A percentile compares a stretch with the other conserved stretches of the same genome.
phyloP scores from a whole-genome alignment of 257 asterid genomes.

The Galeopsis tetrahit region DNA sequence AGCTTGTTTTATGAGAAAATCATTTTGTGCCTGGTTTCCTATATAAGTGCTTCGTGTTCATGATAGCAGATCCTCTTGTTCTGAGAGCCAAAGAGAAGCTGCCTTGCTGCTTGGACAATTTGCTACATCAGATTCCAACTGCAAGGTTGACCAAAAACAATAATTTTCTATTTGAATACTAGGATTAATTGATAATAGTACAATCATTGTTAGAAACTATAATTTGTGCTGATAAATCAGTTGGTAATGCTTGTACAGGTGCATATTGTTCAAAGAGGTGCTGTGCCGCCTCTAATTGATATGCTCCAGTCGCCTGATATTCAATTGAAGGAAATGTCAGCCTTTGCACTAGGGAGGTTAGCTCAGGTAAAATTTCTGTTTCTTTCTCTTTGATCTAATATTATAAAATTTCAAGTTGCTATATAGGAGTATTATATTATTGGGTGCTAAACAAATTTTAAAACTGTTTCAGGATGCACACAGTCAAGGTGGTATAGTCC shows the following conservation, averaged over 20 bases:
- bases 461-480: constrained; percentile 70
- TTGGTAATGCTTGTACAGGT: constrained; percentile 53
- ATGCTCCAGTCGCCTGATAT: constrained; percentile 95
- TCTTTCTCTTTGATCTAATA: constrained; percentile 9
- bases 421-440: background rate
- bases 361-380: constrained; percentile 74
- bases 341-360: constrained; percentile 97
- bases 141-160: constrained; percentile 72
- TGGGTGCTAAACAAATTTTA: background rate
- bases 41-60: constrained; percentile 18
- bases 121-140: constrained; percentile 98
- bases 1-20: constrained; percentile 19
- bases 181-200: background rate
- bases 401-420: background rate
- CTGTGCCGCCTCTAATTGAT: constrained; percentile 88
- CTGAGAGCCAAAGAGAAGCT: constrained; percentile 99
- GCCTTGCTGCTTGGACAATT: constrained; percentile 98
- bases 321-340: constrained; percentile 97
- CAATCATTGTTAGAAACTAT: background rate
- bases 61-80: constrained; percentile 79
- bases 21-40: constrained; percentile 21
- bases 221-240: constrained; percentile 13
- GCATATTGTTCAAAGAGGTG: constrained; percentile 99
- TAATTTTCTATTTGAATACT: constrained; percentile 18
- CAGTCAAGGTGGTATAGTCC: constrained; percentile 98